Evolutionary conservation across 2,329 filamentous ascomycete genomes (phyloP).

Genomic region (Paecilomyces sp.): DNA sequence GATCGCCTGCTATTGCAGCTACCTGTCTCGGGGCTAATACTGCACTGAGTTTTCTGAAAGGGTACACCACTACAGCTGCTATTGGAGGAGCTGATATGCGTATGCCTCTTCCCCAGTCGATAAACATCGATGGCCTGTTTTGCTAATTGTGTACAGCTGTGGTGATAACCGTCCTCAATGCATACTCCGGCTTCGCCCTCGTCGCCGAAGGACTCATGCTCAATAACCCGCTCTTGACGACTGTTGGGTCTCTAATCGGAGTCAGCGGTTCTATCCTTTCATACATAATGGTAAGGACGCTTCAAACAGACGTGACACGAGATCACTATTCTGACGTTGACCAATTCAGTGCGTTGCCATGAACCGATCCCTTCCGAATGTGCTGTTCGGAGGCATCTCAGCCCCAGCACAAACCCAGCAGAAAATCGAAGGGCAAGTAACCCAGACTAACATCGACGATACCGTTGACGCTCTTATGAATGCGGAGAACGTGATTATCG

Average conservation of each 20-base stretch:
- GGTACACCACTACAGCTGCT: constrained; percentile 78
- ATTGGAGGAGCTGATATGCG: constrained; percentile 94
- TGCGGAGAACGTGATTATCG: constrained; percentile 79
- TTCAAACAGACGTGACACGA: neutral
- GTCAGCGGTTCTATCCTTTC: constrained; percentile 84
- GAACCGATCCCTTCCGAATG: constrained; percentile 85
- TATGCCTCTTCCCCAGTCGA: constrained; percentile 14
- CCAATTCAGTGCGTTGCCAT: constrained; percentile 66
- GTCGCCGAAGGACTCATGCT: constrained; percentile 91
- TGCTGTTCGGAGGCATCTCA: constrained; percentile 76
- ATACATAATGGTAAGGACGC: constrained; percentile 55
- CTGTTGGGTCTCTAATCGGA: constrained; percentile 78
- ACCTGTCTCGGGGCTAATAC: constrained; percentile 71
- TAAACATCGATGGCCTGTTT: no score
- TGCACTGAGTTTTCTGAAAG: constrained; percentile 72
- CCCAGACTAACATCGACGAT: constrained; percentile 71
- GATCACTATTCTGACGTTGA: neutral
- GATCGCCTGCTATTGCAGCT: constrained; percentile 70
- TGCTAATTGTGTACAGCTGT: constrained; percentile 46
- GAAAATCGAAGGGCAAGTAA: constrained; percentile 74
- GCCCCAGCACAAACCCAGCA: constrained; percentile 56
- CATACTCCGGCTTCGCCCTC: constrained; percentile 83
- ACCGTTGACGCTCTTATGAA: constrained; percentile 67
- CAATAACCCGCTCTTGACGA: constrained; percentile 76
- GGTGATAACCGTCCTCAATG: constrained; percentile 83